A percentile compares a stretch with the other conserved stretches of the same genome.
Conservation (phyloP, 129 eudicot genomes). For the Pseudognaphalium luteoalbum region DNA sequence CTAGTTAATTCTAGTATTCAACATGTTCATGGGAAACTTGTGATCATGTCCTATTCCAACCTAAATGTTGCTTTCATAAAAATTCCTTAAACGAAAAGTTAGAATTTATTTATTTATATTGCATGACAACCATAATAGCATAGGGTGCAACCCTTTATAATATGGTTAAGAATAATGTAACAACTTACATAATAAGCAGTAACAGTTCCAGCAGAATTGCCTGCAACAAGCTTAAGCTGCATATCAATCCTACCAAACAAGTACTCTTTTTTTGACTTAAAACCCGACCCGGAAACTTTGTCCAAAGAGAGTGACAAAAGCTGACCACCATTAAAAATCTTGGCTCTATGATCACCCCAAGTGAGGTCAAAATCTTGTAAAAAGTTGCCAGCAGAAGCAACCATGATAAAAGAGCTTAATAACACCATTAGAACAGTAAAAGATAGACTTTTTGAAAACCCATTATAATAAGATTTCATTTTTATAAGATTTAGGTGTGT, state of each 20-base stretch:
- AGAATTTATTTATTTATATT: not conserved
- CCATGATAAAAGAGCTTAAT: conserved; percentile 26
- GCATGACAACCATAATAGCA: conserved; percentile 22
- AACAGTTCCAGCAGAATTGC: conserved; percentile 91
- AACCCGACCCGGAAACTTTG: conserved; percentile 70
- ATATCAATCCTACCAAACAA: conserved; percentile 77
- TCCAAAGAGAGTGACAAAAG: conserved; percentile 67
- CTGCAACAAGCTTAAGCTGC: conserved; percentile 82
- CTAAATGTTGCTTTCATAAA: conserved; percentile 27
- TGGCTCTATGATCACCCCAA: conserved; percentile 67
- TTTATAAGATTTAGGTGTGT: not conserved
- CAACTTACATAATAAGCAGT: conserved; percentile 68
- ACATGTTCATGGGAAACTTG: conserved; percentile 15
- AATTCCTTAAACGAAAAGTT: conserved; percentile 26
- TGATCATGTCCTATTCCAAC: conserved; percentile 32
- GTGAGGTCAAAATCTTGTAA: conserved; percentile 64
- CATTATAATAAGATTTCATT: conserved; percentile 31
- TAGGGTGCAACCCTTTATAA: conserved; percentile 4
- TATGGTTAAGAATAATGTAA: not conserved
- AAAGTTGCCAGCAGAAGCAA: conserved; percentile 57
- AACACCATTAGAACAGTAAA: conserved; percentile 14
- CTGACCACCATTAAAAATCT: conserved; percentile 57
- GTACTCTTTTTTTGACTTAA: conserved; percentile 71
- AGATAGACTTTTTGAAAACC: conserved; percentile 24
- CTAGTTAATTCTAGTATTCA: conserved; percentile 11